These are phyloP conservation scores for Didymella pinodella DNA, from an alignment of 2,329 filamentous ascomycete species.

Conservation along the genomic window DNA sequence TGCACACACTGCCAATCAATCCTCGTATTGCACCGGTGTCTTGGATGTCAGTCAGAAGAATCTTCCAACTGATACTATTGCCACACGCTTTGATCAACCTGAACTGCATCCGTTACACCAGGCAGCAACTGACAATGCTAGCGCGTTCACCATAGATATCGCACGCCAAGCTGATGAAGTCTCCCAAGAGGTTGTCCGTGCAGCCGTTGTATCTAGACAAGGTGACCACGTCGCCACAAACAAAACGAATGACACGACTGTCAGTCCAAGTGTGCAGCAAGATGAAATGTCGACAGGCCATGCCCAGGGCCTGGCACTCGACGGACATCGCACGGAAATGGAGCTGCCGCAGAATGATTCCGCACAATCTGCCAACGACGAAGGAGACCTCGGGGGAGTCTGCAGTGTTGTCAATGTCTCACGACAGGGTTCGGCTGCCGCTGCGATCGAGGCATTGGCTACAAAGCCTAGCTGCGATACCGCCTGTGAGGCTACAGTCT, in stretches of 20 bases:
- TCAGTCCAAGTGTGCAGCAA: background rate
- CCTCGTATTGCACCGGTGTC: constrained; percentile 17
- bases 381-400: background rate
- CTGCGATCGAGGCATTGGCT: background rate
- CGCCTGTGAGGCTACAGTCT: background rate
- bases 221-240: background rate
- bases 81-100: constrained; percentile 17
- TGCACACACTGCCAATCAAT: constrained; percentile 19
- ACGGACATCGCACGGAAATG: background rate
- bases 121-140: background rate
- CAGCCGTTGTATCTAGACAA: background rate
- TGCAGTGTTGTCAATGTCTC: background rate
- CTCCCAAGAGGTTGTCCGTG: background rate
- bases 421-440: background rate
- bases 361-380: background rate
- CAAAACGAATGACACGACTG: background rate
- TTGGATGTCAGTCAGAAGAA: constrained; percentile 24
- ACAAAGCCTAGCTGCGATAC: background rate
- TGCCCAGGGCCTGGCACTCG: background rate
- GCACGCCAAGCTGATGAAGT: background rate
- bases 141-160: background rate
- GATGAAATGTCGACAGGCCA: background rate
- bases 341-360: background rate
- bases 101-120: constrained; percentile 18
- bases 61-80: constrained; percentile 22